Evolutionary conservation across 2,329 filamentous ascomycete species (phyloP).

Genomic region (Teratosphaeria viscida): DNA sequence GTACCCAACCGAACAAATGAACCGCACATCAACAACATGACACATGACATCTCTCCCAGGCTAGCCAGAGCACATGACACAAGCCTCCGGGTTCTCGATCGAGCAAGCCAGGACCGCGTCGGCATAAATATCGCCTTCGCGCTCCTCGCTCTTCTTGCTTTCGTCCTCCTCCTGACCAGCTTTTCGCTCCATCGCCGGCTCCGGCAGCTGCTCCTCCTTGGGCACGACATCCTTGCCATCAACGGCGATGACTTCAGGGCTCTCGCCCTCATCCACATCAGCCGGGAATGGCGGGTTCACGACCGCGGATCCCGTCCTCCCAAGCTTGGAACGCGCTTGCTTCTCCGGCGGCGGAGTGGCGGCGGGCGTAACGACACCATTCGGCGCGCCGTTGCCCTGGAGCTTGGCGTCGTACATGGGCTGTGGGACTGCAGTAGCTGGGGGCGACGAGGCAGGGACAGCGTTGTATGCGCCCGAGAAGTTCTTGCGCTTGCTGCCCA

Average conservation of each 20-base stretch:
- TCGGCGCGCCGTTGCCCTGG: slow-evolving; percentile 32
- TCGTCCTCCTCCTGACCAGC: slow-evolving; percentile 61
- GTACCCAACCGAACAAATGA: neutral
- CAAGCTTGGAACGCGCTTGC: slow-evolving; percentile 35
- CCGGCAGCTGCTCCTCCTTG: slow-evolving; percentile 55
- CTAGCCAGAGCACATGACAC: slow-evolving; percentile 93
- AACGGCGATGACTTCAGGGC: slow-evolving; percentile 64
- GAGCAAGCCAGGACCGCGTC: slow-evolving; percentile 87
- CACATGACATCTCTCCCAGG: neutral
- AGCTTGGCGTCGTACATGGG: slow-evolving; percentile 55
- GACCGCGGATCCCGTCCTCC: slow-evolving; percentile 35
- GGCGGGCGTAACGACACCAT: slow-evolving; percentile 59
- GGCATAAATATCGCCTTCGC: slow-evolving; percentile 89
- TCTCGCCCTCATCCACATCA: slow-evolving; percentile 65
- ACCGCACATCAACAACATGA: neutral
- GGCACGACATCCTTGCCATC: slow-evolving; percentile 48
- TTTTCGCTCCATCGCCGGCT: slow-evolving; percentile 38
- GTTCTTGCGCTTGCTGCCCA: slow-evolving; percentile 57
- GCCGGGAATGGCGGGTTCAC: slow-evolving; percentile 63
- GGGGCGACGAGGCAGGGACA: slow-evolving; percentile 38
- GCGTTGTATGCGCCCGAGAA: slow-evolving; percentile 33
- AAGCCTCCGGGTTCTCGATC: slow-evolving; percentile 92
- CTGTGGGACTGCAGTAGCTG: slow-evolving; percentile 51
- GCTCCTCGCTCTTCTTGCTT: slow-evolving; percentile 58
- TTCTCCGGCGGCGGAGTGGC: slow-evolving; percentile 52